These are phyloP conservation scores for Cocos nucifera DNA, from an alignment of 176 grass and related monocot genomes.

Conservation along the genomic window DNA sequence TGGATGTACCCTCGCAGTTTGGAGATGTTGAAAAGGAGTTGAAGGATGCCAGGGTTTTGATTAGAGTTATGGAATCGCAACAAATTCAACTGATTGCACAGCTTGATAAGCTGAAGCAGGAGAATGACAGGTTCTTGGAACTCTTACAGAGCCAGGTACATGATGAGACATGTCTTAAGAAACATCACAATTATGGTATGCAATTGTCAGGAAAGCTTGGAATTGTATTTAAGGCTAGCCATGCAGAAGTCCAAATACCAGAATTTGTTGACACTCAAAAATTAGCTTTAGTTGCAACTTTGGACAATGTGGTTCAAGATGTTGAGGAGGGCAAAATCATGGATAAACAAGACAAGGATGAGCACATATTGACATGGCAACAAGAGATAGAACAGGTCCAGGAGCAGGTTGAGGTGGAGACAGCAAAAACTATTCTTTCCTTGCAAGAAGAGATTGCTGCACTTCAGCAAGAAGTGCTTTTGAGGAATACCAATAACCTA, in stretches of 20 bases:
- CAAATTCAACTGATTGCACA: constrained; percentile 31
- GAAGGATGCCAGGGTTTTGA: too few relatives aligned
- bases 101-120: constrained; percentile 26
- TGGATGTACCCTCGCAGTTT: constrained; percentile 18
- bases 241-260: too few relatives aligned
- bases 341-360: constrained; percentile 20
- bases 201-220: constrained; percentile 18
- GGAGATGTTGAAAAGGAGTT: constrained; percentile 12
- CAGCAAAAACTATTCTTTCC: too few relatives aligned
- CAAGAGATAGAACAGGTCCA: too few relatives aligned
- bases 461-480: not conserved
- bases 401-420: too few relatives aligned
- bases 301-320: not conserved
- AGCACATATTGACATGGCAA: too few relatives aligned
- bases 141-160: constrained; percentile 14
- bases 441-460: too few relatives aligned
- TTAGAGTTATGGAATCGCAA: constrained; percentile 20
- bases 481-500: constrained; percentile 9
- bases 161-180: constrained; percentile 9
- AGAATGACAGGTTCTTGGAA: constrained; percentile 16
- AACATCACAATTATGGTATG: constrained; percentile 4
- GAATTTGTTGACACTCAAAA: too few relatives aligned
- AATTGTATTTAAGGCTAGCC: not conserved
- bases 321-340: constrained; percentile 1
- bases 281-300: too few relatives aligned